A percentile compares a stretch with the other conserved stretches of the same genome.
These are phyloP conservation scores for Pyrenochaeta sp. DNA, from an alignment of 2,329 filamentous ascomycete species.

Conservation along the genomic window DNA sequence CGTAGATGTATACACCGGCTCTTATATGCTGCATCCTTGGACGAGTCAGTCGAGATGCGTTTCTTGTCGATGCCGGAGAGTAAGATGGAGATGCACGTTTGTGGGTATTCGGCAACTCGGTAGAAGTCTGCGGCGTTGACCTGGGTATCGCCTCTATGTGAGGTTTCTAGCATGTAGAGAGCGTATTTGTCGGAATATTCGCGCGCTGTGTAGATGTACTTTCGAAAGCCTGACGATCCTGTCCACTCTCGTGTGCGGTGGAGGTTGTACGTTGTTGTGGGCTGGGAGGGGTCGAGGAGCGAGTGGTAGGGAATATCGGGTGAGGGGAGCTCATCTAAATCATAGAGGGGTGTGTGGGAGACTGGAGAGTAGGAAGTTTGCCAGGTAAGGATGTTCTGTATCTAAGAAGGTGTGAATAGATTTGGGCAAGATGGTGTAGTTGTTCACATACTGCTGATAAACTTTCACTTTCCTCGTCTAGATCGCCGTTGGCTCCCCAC, in stretches of 20 bases:
- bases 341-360: constrained; percentile 41
- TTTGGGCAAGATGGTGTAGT: background rate
- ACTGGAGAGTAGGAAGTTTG: constrained; percentile 45
- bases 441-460: constrained; percentile 41
- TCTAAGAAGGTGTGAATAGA: constrained; percentile 26
- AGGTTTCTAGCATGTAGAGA: constrained; percentile 47
- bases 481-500: constrained; percentile 48
- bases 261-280: constrained; percentile 45
- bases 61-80: constrained; percentile 48
- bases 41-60: constrained; percentile 27
- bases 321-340: constrained; percentile 40
- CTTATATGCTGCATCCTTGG: constrained; percentile 45
- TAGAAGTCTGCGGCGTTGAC: constrained; percentile 47
- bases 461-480: constrained; percentile 49
- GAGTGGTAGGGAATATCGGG: constrained; percentile 45
- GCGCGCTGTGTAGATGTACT: constrained; percentile 48
- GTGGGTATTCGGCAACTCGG: constrained; percentile 46
- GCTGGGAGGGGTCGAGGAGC: constrained; percentile 42
- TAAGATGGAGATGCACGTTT: constrained; percentile 42
- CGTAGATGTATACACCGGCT: constrained; percentile 45
- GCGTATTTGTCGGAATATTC: constrained; percentile 48
- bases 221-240: constrained; percentile 41
- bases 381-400: constrained; percentile 49
- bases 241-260: constrained; percentile 51
- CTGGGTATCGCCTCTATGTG: constrained; percentile 43